phyloP scores from a whole-genome alignment of 2,329 filamentous ascomycete genomes.

The Alternaria incomplexa region DNA sequence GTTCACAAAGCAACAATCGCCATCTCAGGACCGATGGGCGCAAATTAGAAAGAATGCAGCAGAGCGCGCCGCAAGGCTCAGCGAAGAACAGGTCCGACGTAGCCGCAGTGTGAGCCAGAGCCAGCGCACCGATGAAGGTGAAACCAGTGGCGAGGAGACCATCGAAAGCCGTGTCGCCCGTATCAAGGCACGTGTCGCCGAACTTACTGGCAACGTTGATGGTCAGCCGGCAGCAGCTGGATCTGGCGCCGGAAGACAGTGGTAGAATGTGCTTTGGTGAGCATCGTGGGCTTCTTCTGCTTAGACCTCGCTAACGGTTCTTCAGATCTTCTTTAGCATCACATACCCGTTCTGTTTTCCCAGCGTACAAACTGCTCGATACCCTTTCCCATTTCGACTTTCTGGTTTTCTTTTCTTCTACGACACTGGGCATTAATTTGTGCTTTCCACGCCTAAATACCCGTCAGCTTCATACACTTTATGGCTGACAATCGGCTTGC shows the following conservation, averaged over 20 bases:
- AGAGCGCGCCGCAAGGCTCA: constrained; percentile 72
- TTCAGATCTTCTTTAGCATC: constrained; percentile 13
- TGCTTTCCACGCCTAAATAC: constrained; percentile 28
- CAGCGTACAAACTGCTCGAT: constrained; percentile 36
- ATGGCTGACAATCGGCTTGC: constrained; percentile 6
- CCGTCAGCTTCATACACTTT: constrained; percentile 17
- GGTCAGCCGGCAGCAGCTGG: constrained; percentile 23
- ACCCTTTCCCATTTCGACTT: constrained; percentile 35
- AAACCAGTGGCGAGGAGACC: constrained; percentile 94
- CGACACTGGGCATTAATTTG: constrained; percentile 8
- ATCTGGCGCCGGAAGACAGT: constrained; percentile 16
- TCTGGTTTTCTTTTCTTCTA: constrained; percentile 17
- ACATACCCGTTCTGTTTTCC: constrained; percentile 24
- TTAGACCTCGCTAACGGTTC: neutral
- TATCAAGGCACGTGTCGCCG: constrained; percentile 96
- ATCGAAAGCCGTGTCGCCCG: constrained; percentile 96
- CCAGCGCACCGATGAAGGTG: constrained; percentile 75
- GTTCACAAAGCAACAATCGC: constrained; percentile 44
- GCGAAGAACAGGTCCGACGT: constrained; percentile 67
- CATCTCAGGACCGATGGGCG: constrained; percentile 81
- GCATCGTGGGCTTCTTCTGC: neutral
- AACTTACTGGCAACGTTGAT: constrained; percentile 71
- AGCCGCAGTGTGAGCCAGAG: constrained; percentile 61
- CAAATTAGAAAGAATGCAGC: constrained; percentile 95
- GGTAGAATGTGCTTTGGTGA: constrained; percentile 25